Conservation (phyloP, 2,329 filamentous ascomycete genomes). For the Didymella sp. region DNA sequence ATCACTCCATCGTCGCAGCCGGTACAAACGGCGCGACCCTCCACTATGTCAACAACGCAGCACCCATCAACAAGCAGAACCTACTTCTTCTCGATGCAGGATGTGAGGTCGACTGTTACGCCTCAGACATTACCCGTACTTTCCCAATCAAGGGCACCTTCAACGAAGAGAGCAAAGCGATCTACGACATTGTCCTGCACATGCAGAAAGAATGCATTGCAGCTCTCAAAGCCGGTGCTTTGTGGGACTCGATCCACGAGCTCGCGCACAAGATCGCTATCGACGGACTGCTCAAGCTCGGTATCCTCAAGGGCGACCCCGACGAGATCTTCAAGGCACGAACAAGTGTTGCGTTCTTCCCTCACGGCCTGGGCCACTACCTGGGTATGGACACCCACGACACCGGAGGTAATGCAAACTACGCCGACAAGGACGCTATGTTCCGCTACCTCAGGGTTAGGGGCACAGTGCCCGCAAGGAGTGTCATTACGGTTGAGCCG, state of each 20-base stretch:
- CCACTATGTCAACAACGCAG: constrained; percentile 73
- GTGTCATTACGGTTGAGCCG: constrained; percentile 93
- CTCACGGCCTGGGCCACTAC: constrained; percentile 60
- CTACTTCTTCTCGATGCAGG: constrained; percentile 87
- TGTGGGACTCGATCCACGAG: constrained; percentile 83
- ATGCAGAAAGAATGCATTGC: constrained; percentile 85
- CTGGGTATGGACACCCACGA: constrained; percentile 62
- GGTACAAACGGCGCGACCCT: constrained; percentile 83
- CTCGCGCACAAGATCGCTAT: constrained; percentile 83
- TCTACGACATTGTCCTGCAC: constrained; percentile 82
- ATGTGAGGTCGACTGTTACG: constrained; percentile 60
- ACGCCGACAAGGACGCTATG: constrained; percentile 76
- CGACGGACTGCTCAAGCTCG: constrained; percentile 75
- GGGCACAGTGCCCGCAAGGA: constrained; percentile 74
- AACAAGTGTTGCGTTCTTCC: constrained; percentile 59
- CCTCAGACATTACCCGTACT: constrained; percentile 75
- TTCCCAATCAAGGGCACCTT: constrained; percentile 76
- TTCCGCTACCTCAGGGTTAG: constrained; percentile 87
- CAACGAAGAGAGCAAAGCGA: constrained; percentile 52
- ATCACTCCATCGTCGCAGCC: constrained; percentile 83
- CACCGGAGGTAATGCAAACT: constrained; percentile 57
- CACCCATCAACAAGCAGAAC: constrained; percentile 64
- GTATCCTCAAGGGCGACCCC: constrained; percentile 71
- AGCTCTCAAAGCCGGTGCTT: constrained; percentile 73
- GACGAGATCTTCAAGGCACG: constrained; percentile 55